These are phyloP conservation scores for Anthracocystis setariae DNA, from an alignment of 1,284 basidiomycete genomes.

Conservation along the genomic window DNA sequence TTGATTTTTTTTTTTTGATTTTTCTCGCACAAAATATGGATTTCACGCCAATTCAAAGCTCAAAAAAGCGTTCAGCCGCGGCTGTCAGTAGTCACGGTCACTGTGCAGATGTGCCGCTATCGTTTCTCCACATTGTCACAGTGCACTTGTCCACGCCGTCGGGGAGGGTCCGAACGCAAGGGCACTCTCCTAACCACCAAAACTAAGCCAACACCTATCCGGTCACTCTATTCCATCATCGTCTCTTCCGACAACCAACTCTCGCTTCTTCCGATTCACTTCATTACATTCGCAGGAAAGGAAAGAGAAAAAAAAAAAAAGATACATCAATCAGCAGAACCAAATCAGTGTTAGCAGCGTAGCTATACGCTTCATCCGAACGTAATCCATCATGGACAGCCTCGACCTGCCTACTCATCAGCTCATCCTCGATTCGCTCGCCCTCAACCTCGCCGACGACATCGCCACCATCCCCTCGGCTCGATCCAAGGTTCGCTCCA, in stretches of 20 bases:
- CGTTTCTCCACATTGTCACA: conserved; percentile 2
- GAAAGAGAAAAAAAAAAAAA: neutral
- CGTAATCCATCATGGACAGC: conserved; percentile 60
- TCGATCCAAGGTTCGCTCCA: conserved; percentile 32
- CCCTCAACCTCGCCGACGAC: conserved; percentile 72
- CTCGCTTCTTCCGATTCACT: neutral
- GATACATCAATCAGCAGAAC: neutral
- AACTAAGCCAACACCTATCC: too few relatives aligned
- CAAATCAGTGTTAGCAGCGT: neutral
- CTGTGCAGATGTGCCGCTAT: conserved; percentile 1
- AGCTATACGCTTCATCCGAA: too few relatives aligned
- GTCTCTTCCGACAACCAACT: neutral
- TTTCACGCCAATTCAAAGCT: too few relatives aligned
- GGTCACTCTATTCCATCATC: too few relatives aligned
- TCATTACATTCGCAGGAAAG: neutral
- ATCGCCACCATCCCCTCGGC: conserved; percentile 53
- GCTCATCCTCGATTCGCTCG: conserved; percentile 81
- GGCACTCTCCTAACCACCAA: too few relatives aligned
- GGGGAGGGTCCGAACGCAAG: neutral
- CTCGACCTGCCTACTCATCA: conserved; percentile 78
- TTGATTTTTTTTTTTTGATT: neutral
- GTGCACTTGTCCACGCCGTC: too few relatives aligned
- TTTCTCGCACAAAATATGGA: too few relatives aligned
- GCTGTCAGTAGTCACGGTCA: neutral
- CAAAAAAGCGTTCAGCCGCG: too few relatives aligned